Conservation (phyloP, 2,329 filamentous ascomycete species). For the Zelopaecilomyces penicillatus region DNA sequence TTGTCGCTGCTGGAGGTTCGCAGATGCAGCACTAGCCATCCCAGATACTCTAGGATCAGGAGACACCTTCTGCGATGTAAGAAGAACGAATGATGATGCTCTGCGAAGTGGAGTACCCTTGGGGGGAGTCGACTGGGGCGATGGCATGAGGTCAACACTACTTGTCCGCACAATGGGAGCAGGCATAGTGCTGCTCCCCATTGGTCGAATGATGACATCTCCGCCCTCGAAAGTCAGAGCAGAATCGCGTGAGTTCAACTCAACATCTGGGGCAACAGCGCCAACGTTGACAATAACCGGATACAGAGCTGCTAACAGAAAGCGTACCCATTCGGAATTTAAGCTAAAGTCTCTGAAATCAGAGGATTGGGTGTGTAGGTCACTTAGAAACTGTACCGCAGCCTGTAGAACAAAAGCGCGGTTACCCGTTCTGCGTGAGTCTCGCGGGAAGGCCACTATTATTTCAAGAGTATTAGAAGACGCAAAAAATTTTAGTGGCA, state of each 20-base stretch:
- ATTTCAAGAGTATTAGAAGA: conserved; percentile 13
- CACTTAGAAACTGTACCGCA: conserved; percentile 68
- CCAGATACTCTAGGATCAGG: conserved; percentile 51
- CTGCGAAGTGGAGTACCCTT: conserved; percentile 60
- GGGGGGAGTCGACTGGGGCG: conserved; percentile 36
- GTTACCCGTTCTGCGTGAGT: conserved; percentile 36
- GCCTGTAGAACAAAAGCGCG: conserved; percentile 63
- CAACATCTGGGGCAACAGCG: conserved; percentile 71
- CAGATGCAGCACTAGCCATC: conserved; percentile 37
- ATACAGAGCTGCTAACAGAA: conserved; percentile 73
- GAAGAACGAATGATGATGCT: conserved; percentile 83
- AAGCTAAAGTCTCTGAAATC: conserved; percentile 77
- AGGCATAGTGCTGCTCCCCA: conserved; percentile 48
- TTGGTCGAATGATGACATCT: conserved; percentile 73
- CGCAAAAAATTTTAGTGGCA: no score
- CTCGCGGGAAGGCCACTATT: conserved; percentile 22
- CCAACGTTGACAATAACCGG: conserved; percentile 84
- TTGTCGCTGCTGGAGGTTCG: conserved; percentile 34
- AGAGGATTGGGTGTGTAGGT: conserved; percentile 67
- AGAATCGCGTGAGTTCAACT: conserved; percentile 76
- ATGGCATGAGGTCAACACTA: conserved; percentile 43
- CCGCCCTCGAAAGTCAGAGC: conserved; percentile 77
- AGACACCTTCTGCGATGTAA: conserved; percentile 61
- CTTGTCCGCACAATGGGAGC: conserved; percentile 68
- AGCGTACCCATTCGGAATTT: conserved; percentile 71